Evolutionary conservation across 2,329 filamentous ascomycete species (phyloP).

Genomic region (Colletotrichum sp.): DNA sequence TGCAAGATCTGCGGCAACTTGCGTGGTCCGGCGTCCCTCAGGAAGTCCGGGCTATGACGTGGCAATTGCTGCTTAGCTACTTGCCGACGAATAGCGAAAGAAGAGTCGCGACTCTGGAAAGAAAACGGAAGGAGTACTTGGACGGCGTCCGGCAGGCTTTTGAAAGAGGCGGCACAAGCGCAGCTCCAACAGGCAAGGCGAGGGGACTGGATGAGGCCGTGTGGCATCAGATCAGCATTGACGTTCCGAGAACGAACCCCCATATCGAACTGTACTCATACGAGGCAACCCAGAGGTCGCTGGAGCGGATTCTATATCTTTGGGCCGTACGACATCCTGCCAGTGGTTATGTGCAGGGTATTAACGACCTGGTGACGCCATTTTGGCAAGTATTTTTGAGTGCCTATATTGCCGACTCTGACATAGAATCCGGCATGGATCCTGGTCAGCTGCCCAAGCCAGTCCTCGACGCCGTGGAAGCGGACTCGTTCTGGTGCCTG

Average conservation of each 20-base stretch:
- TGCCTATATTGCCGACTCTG: constrained; percentile 90
- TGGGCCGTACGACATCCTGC: constrained; percentile 98
- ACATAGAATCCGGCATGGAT: constrained; percentile 95
- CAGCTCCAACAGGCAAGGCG: constrained; percentile 44
- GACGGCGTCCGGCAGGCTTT: constrained; percentile 84
- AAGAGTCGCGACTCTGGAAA: constrained; percentile 85
- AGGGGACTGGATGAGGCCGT: constrained; percentile 91
- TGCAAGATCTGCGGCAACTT: constrained; percentile 81
- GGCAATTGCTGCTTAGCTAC: constrained; percentile 94
- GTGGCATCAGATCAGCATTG: constrained; percentile 99
- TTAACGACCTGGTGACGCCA: constrained; percentile 96
- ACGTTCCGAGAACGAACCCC: constrained; percentile 94
- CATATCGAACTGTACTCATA: constrained; percentile 95
- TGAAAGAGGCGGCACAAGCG: constrained; percentile 56
- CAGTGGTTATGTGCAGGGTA: constrained; percentile 97
- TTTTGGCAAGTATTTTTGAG: constrained; percentile 98
- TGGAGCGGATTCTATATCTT: constrained; percentile 94
- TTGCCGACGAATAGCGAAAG: constrained; percentile 96
- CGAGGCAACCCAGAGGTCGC: constrained; percentile 90
- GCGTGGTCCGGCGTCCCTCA: constrained; percentile 95
- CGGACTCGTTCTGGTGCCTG: constrained; percentile 97
- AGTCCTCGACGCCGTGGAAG: constrained; percentile 95
- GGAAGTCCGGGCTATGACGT: constrained; percentile 98
- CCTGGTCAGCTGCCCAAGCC: constrained; percentile 89
- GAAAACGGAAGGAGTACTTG: constrained; percentile 95